Conservation (phyloP, 1,284 basidiomycete species). For the Trichosporon coremiiforme region DNA sequence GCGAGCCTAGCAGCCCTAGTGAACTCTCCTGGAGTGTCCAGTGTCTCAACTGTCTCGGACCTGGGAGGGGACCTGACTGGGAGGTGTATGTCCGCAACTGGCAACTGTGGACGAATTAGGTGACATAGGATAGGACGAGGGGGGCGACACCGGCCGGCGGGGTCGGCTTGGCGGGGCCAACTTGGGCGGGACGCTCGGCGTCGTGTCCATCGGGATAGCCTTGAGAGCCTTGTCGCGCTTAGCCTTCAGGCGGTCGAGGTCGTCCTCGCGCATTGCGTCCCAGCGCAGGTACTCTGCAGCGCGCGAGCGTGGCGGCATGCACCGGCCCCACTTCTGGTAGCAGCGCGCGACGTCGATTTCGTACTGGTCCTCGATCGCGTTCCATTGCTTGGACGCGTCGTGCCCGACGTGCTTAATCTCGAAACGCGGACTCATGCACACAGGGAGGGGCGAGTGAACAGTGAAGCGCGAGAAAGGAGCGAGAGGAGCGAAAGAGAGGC, state of each 20-base stretch:
- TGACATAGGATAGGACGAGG: not conserved
- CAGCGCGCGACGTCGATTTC: not conserved
- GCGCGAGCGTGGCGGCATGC: not conserved
- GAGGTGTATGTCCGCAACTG: not conserved
- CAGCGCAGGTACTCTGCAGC: not conserved
- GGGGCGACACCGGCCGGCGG: not conserved
- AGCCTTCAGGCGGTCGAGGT: not conserved
- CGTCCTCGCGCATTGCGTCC: not conserved
- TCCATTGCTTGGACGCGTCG: conserved; percentile 5
- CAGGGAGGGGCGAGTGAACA: not conserved
- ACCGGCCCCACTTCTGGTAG: conserved; percentile 10
- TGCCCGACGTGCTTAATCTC: not conserved
- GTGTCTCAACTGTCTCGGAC: not conserved
- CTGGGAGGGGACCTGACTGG: not conserved
- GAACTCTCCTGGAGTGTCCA: not conserved
- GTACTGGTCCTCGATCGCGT: conserved; percentile 4
- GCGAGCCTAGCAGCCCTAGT: not conserved
- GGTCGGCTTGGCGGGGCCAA: not conserved
- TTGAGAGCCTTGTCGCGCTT: not conserved
- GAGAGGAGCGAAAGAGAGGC: not conserved
- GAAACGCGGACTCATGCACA: not conserved
- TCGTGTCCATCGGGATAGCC: not conserved
- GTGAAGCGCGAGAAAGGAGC: not conserved
- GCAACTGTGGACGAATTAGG: not conserved
- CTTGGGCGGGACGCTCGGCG: not conserved